A percentile compares a stretch with the other conserved stretches of the same genome.
Evolutionary conservation across 768 basidiomycete genomes (phyloP).

Genomic region (Suillus sp.): DNA sequence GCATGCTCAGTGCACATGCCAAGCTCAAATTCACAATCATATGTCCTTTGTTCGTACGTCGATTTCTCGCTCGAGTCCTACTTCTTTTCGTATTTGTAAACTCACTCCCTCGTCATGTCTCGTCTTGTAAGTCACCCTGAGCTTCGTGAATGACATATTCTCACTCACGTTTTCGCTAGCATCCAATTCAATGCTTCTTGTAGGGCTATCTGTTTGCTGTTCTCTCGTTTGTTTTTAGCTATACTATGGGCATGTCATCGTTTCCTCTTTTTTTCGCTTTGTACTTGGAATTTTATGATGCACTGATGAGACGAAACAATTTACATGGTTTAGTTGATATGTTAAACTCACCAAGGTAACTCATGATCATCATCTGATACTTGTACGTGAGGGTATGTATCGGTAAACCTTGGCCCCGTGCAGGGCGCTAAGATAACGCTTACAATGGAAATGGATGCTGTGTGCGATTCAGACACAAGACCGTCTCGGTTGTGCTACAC

Average conservation of each 20-base stretch:
- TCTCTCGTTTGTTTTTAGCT: slow-evolving; percentile 5
- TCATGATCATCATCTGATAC: background rate
- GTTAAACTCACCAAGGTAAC: background rate
- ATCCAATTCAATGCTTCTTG: slow-evolving; percentile 4
- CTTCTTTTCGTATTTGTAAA: background rate
- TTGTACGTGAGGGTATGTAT: background rate
- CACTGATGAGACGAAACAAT: background rate
- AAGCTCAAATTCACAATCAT: background rate
- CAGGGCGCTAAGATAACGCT: background rate
- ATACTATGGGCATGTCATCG: slow-evolving; percentile 3
- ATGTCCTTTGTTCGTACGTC: background rate
- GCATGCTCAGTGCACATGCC: slow-evolving; percentile 3
- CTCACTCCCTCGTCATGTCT: background rate
- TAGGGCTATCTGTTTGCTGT: slow-evolving; percentile 9
- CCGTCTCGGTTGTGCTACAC: background rate
- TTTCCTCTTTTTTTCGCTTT: background rate
- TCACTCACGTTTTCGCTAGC: background rate
- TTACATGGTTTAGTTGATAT: background rate
- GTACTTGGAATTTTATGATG: slow-evolving; percentile 1
- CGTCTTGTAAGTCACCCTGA: background rate
- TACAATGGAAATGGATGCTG: background rate
- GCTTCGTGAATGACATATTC: background rate
- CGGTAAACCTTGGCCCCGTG: background rate
- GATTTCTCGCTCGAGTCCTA: background rate
- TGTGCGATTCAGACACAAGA: background rate